Evolutionary conservation across 768 basidiomycete species (phyloP).

Genomic region (Candolleomyces aberdarensis): DNA sequence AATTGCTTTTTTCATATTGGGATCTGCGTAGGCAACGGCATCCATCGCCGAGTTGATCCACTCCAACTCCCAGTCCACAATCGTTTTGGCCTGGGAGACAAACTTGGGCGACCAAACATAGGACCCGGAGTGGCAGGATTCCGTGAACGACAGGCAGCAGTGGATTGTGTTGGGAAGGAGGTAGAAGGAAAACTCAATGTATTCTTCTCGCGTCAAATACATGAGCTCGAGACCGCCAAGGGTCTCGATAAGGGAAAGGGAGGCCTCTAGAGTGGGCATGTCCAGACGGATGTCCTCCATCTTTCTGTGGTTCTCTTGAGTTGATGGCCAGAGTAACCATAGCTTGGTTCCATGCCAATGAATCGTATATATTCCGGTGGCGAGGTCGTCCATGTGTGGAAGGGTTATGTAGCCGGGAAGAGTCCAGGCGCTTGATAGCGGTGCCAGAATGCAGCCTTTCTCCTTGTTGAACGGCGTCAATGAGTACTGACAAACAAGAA

Average conservation of each 20-base stretch:
- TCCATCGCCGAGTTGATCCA: too few species aligned
- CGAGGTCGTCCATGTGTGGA: neutral
- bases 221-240: neutral
- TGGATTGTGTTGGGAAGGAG: too few species aligned
- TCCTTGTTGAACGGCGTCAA: neutral
- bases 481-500: neutral
- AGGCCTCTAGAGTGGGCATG: neutral
- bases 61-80: neutral
- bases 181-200: too few species aligned
- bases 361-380: too few species aligned
- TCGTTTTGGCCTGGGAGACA: neutral
- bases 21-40: too few species aligned
- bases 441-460: neutral
- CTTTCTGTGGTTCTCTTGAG: too few species aligned
- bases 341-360: too few species aligned
- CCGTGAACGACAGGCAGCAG: neutral
- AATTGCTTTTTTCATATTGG: too few species aligned
- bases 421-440: neutral
- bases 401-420: neutral
- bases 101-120: neutral
- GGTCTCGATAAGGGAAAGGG: neutral
- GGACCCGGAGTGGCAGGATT: neutral
- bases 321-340: too few species aligned
- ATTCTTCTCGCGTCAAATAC: too few species aligned
- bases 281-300: neutral